Conservation (phyloP, 2,329 filamentous ascomycete species). For the Apiospora kogelbergensis region DNA sequence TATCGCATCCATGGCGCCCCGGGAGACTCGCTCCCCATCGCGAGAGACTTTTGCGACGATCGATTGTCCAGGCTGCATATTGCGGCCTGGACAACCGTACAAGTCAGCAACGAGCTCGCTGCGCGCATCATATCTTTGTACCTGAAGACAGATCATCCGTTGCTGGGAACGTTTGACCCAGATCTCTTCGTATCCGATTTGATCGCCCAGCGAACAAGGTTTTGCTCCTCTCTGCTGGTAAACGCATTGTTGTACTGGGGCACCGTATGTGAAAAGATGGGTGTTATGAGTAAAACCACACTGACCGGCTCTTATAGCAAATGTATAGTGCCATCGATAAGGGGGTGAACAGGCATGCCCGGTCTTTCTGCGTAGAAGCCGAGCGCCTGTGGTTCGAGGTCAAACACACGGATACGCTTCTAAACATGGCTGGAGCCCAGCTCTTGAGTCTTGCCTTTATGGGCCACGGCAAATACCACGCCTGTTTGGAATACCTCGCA, state of each 20-base stretch:
- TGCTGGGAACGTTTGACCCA: conserved; percentile 36
- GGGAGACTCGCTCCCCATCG: neutral
- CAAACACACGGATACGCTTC: conserved; percentile 19
- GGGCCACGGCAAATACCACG: conserved; percentile 35
- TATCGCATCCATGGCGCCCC: neutral
- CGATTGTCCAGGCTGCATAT: conserved; percentile 30
- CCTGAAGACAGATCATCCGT: conserved; percentile 37
- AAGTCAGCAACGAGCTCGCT: conserved; percentile 29
- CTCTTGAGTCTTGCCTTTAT: conserved; percentile 35
- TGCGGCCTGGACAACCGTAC: conserved; percentile 34
- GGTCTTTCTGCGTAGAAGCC: conserved; percentile 26
- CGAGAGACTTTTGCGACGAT: conserved; percentile 24
- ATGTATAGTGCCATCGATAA: conserved; percentile 35
- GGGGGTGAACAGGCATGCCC: conserved; percentile 17
- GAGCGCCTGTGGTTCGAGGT: conserved; percentile 26
- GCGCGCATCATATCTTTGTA: conserved; percentile 36
- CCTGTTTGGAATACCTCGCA: conserved; percentile 29
- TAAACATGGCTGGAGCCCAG: conserved; percentile 31
- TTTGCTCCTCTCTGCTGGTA: conserved; percentile 36
- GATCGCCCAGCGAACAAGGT: conserved; percentile 19
- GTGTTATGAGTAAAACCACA: neutral
- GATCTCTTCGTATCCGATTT: conserved; percentile 35
- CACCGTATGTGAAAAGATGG: conserved; percentile 28
- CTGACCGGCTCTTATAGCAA: conserved; percentile 25
- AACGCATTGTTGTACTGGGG: conserved; percentile 35